These are phyloP conservation scores for Botrytis hyacinthi DNA, from an alignment of 2,329 filamentous ascomycete genomes.

Conservation along the genomic window DNA sequence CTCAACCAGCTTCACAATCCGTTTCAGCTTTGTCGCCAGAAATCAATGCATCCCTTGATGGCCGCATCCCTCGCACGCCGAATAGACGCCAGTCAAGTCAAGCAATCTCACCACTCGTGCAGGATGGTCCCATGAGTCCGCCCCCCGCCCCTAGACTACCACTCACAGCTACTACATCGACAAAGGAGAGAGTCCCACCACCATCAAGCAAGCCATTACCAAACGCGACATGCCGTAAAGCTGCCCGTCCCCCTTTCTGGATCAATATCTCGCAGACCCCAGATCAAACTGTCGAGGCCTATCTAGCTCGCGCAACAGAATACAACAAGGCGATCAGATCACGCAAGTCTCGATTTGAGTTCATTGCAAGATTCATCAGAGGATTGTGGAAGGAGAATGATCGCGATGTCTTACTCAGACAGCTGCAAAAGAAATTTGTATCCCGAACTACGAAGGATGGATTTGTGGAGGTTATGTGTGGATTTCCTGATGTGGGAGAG, in stretches of 20 bases:
- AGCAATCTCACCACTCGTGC: neutral
- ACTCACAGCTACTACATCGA: neutral
- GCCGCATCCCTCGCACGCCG: neutral
- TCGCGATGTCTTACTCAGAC: neutral
- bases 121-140: neutral
- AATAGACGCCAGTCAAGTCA: neutral
- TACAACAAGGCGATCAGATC: neutral
- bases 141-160: neutral
- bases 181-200: neutral
- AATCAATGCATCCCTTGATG: neutral
- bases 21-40: neutral
- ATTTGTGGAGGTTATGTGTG: conserved; percentile 9
- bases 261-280: conserved; percentile 6
- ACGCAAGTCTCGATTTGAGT: neutral
- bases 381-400: neutral
- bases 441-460: conserved; percentile 14
- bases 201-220: neutral
- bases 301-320: neutral
- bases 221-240: neutral
- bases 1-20: neutral
- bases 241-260: neutral
- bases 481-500: conserved; percentile 4
- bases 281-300: neutral
- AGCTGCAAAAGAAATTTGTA: neutral
- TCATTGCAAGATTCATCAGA: conserved; percentile 11